Conservation (phyloP, 192 early-diverging fungal species). For the Lunasporangiospora selenospora region DNA sequence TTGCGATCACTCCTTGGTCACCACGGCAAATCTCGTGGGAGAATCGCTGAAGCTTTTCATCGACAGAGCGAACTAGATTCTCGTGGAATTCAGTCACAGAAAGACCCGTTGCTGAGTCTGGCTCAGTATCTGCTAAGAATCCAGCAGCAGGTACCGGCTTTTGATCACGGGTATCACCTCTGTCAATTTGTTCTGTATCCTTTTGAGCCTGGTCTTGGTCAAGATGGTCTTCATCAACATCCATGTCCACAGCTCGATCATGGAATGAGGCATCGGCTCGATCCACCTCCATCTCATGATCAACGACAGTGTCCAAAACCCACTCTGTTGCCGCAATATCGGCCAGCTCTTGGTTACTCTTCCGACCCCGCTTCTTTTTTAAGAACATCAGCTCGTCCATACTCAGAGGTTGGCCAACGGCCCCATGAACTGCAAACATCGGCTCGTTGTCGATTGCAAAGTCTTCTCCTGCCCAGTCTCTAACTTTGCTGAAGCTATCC, state of each 20-base stretch:
- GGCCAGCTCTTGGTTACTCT: slow-evolving; percentile 39
- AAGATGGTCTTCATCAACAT: too few species aligned
- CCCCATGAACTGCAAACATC: slow-evolving; percentile 14
- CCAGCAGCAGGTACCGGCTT: too few species aligned
- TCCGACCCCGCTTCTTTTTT: slow-evolving; percentile 32
- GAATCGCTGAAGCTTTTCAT: slow-evolving; percentile 15
- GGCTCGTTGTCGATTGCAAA: slow-evolving; percentile 13
- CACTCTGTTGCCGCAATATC: slow-evolving; percentile 39
- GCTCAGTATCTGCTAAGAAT: too few species aligned
- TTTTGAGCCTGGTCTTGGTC: too few species aligned
- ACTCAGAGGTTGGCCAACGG: slow-evolving; percentile 27
- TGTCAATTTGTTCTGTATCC: too few species aligned
- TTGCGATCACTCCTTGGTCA: slow-evolving; percentile 6
- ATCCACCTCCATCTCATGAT: neutral
- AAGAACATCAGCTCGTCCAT: slow-evolving; percentile 14
- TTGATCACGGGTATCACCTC: too few species aligned
- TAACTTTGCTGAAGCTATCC: slow-evolving; percentile 17
- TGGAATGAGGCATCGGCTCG: too few species aligned
- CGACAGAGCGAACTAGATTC: slow-evolving; percentile 6
- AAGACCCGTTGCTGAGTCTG: too few species aligned
- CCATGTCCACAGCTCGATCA: slow-evolving; percentile 14
- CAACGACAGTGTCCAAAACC: slow-evolving; percentile 3
- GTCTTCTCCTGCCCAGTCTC: slow-evolving; percentile 18
- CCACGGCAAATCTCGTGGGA: slow-evolving; percentile 17
- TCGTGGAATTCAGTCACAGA: slow-evolving; percentile 28